Evolutionary conservation across 83 land plant genomes (phyloP).

Genomic region (Diphasiastrum complanatum): DNA sequence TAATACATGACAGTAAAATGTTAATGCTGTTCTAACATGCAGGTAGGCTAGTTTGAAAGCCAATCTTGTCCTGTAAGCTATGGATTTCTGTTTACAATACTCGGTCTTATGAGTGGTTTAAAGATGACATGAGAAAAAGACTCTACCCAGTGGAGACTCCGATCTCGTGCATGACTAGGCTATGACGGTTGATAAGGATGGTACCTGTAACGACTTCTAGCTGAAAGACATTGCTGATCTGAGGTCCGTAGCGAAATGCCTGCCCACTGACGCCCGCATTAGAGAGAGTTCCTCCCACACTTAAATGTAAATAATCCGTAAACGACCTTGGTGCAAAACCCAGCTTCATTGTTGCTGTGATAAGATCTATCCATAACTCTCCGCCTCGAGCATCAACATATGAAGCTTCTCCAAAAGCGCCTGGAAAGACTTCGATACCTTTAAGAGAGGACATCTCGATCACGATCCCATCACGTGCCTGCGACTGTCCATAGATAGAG

Average conservation of each 20-base stretch:
- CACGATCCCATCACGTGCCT: constrained; percentile 53
- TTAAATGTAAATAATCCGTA: constrained; percentile 67
- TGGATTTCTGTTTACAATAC: background rate
- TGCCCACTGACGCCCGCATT: constrained; percentile 76
- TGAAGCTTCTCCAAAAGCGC: constrained; percentile 1
- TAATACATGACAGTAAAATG: background rate
- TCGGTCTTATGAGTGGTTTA: background rate
- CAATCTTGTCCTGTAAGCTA: background rate
- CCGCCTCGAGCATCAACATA: constrained; percentile 58
- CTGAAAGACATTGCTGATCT: constrained; percentile 61
- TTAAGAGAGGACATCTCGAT: constrained; percentile 45
- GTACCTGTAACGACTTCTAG: constrained; percentile 73
- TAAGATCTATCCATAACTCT: constrained; percentile 60
- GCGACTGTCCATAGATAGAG: constrained; percentile 63
- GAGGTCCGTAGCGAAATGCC: constrained; percentile 64
- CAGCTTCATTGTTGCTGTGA: constrained; percentile 38
- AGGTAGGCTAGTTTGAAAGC: background rate
- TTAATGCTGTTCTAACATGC: background rate
- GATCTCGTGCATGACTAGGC: background rate
- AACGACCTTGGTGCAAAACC: constrained; percentile 61
- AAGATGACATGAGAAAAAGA: background rate
- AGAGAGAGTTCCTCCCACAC: constrained; percentile 72
- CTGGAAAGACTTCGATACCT: constrained; percentile 11
- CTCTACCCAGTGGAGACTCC: background rate
- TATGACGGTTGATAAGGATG: background rate